phyloP scores from a whole-genome alignment of 192 early-diverging fungal genomes.

The Chytriomyces confervae region DNA sequence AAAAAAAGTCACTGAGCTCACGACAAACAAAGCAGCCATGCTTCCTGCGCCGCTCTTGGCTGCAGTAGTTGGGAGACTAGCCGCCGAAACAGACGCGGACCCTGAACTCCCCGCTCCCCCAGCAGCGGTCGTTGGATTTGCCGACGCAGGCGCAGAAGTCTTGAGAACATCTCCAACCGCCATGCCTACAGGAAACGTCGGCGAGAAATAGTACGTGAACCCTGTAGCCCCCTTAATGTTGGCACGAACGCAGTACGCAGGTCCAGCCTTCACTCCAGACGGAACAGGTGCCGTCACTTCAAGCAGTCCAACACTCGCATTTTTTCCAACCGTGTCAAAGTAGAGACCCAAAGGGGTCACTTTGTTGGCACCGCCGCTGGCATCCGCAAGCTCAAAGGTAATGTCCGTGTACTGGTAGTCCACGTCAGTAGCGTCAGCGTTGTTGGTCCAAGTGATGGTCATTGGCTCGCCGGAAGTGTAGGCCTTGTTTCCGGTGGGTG shows the following conservation, averaged over 20 bases:
- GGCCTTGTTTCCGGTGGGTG: conserved; percentile 6
- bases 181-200: background rate
- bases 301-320: background rate
- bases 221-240: background rate
- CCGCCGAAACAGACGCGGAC: background rate
- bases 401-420: background rate
- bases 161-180: background rate
- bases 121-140: background rate
- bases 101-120: background rate
- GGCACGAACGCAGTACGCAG: background rate
- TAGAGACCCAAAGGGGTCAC: background rate
- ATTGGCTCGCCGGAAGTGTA: conserved; percentile 2
- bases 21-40: no score
- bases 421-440: background rate
- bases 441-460: background rate
- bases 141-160: background rate
- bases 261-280: background rate
- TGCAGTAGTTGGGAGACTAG: no score
- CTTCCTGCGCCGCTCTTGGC: no score
- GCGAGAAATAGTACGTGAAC: conserved; percentile 5
- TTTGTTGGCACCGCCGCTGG: conserved; percentile 1
- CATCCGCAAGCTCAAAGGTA: background rate
- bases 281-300: background rate
- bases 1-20: no score
- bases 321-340: background rate